These are phyloP conservation scores for Calonectria ilicicola DNA, from an alignment of 2,329 filamentous ascomycete species.

Conservation along the genomic window DNA sequence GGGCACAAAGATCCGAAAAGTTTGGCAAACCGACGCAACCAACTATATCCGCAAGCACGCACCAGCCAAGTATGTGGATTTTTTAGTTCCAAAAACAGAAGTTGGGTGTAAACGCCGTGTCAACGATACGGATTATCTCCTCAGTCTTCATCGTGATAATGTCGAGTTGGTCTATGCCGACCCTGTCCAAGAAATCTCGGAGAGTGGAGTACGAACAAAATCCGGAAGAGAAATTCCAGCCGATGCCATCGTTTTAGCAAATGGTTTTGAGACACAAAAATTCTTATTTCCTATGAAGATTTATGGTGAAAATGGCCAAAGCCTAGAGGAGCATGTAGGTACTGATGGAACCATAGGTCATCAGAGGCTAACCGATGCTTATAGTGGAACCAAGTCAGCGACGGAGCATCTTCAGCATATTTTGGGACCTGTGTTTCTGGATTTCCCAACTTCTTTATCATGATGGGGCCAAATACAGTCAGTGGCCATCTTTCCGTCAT, in stretches of 20 bases:
- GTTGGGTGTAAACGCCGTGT: slow-evolving; percentile 52
- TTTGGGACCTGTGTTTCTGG: slow-evolving; percentile 60
- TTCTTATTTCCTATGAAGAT: slow-evolving; percentile 61
- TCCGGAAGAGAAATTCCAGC: slow-evolving; percentile 36
- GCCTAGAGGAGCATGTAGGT: slow-evolving; percentile 55
- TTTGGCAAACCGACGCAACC: slow-evolving; percentile 28
- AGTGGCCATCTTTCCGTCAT: slow-evolving; percentile 63
- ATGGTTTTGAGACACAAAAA: slow-evolving; percentile 61
- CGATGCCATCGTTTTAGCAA: slow-evolving; percentile 58
- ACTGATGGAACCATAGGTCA: fast-evolving
- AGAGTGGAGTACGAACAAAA: slow-evolving; percentile 28
- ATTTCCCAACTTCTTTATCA: slow-evolving; percentile 58
- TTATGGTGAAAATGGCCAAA: slow-evolving; percentile 53
- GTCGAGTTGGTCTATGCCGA: slow-evolving; percentile 44
- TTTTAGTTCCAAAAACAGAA: slow-evolving; percentile 47
- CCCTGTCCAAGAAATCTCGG: slow-evolving; percentile 25
- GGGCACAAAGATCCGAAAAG: slow-evolving; percentile 29
- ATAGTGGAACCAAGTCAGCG: slow-evolving; percentile 39
- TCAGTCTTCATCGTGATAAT: slow-evolving; percentile 43
- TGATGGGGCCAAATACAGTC: slow-evolving; percentile 49
- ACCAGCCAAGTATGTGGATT: slow-evolving; percentile 44
- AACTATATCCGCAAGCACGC: slow-evolving; percentile 43
- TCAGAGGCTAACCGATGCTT: slow-evolving; percentile 36
- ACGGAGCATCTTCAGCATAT: slow-evolving; percentile 52
- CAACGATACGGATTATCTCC: slow-evolving; percentile 49